Base-by-base conservation (phyloP, 2,329 filamentous ascomycete species). In the Cladosporium cucumerinum region DNA sequence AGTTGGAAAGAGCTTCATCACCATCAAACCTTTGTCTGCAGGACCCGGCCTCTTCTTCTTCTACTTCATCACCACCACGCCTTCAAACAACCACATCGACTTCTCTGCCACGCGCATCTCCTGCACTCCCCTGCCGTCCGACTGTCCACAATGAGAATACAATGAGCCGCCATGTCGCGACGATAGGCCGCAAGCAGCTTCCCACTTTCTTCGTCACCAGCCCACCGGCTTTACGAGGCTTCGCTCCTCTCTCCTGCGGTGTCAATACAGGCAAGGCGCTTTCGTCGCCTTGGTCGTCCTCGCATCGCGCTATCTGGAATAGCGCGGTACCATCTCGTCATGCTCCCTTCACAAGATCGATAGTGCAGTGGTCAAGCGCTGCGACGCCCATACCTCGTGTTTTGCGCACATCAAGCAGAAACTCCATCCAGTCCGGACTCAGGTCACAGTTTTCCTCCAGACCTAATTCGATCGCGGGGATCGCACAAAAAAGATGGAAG, bases 141-240 rank as follows among this genome's bases (percentile, higher is more conserved):
- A 43, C 55, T 14, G 36, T 64, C 62, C 54, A 65, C 49, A 48
- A 62, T 63, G 63, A 72, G 62, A 58, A 64, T 51, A 64, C 62
- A 58, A 82, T 82, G 80, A 80, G 76, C 72, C 72, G 79, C 73
- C 76, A 80, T 81, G 78, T 76, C 73, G 75, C 71, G 70, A 66
- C 70, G 66, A 68, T 67, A 71, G 69, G 70, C 73, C 71, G 74
- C 73, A 75, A 75, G 75, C 60, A 49, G 46, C 54, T 52, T 36
- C n/a, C 62, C 54, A 32, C 46, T 26, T 21, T 59, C 43, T 25
- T 26, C 46, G 25, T 51, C 11, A 10, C 28, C 48, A 46, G n/a
- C 25, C 32, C 34, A 43, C 60, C 49, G 49, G 18, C 36, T 54
- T 36, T 51, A 51, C 60, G 60, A 46, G 25, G 25, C 48, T 36